Evolutionary conservation across 1,284 basidiomycete species (phyloP).

Genomic region (Cutaneotrichosporon cyanovorans): DNA sequence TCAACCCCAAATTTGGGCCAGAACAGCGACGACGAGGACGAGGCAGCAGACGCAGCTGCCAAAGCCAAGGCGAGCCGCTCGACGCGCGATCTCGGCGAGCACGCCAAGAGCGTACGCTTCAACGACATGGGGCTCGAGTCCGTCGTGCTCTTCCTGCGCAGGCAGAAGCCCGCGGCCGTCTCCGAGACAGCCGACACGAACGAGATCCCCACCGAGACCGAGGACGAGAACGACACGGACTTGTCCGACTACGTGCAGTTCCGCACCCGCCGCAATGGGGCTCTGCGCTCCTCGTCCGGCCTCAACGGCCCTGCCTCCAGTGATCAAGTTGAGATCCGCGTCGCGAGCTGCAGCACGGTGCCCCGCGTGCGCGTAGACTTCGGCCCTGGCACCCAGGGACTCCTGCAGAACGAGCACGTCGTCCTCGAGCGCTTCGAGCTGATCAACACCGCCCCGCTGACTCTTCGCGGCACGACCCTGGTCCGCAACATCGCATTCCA

Average conservation of each 20-base stretch:
- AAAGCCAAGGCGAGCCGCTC: not conserved
- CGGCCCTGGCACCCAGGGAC: constrained; percentile 33
- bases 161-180: constrained; percentile 44
- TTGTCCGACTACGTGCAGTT: constrained; percentile 44
- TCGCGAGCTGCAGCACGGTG: constrained; percentile 33
- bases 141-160: constrained; percentile 44
- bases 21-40: constrained; percentile 11
- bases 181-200: constrained; percentile 37
- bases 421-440: constrained; percentile 43
- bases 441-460: constrained; percentile 23
- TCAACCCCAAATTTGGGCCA: constrained; percentile 40
- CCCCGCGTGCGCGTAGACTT: constrained; percentile 44
- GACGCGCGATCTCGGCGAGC: constrained; percentile 26
- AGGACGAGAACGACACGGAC: constrained; percentile 43
- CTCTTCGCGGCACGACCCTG: constrained; percentile 47
- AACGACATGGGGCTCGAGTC: constrained; percentile 38
- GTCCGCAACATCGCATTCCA: constrained; percentile 52
- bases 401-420: constrained; percentile 35
- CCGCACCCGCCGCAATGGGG: constrained; percentile 36
- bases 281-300: too few species aligned
- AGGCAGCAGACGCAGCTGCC: not conserved
- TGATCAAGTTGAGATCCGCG: constrained; percentile 26
- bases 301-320: constrained; percentile 1
- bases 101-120: constrained; percentile 44
- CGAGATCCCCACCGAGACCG: constrained; percentile 35